Base-by-base conservation (phyloP, 192 early-diverging fungal genomes). In the Backusella macrospora region DNA sequence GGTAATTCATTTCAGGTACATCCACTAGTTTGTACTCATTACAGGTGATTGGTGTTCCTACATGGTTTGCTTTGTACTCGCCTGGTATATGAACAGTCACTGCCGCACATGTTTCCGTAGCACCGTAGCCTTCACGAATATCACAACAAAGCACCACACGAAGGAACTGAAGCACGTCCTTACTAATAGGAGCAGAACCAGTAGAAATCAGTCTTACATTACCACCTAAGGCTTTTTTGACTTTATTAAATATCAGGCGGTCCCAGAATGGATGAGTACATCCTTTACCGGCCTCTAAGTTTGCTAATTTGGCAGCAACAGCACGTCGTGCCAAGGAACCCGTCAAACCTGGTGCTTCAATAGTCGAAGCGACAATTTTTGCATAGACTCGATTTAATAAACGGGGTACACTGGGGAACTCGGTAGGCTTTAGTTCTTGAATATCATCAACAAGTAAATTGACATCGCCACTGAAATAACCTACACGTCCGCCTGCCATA, bases 311-410 rank as follows among this genome's bases (percentile, higher is more conserved):
- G 48, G 81, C 81, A 42, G 76, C 84, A 63, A 88, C 81, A 8
- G 84, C 91, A 43, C 79, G 80, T 48, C 86, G 84, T 55, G 90
- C 87, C 37, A 93, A 75, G 4, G 76, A 78, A 46, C 87, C 87
- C 6, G 75, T 78, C 6, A 80, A 43, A 39, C 90, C 90, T 0
- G 91, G 87, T 0, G 90, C 88, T 59, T 88, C 81, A 62, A 94
- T 72, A n/a, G 87, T 88, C 0, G 78, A 73, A 37, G 77, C 73
- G 40, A 76, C 77, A 68, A 88, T 26, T 71, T 83, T 86, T 68
- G 71, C 92, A 74, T 97, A 92, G 72, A 98, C 90, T 71, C 94
- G 90, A 87, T 95, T 97, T 75, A 96, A 84, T 46, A 99, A 81
- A 40, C 96, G 90, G 6, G 97, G 96, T 37, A 98, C 97, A 34